phyloP scores from a whole-genome alignment of 768 basidiomycete genomes.

The Gloeostereum incarnatum region DNA sequence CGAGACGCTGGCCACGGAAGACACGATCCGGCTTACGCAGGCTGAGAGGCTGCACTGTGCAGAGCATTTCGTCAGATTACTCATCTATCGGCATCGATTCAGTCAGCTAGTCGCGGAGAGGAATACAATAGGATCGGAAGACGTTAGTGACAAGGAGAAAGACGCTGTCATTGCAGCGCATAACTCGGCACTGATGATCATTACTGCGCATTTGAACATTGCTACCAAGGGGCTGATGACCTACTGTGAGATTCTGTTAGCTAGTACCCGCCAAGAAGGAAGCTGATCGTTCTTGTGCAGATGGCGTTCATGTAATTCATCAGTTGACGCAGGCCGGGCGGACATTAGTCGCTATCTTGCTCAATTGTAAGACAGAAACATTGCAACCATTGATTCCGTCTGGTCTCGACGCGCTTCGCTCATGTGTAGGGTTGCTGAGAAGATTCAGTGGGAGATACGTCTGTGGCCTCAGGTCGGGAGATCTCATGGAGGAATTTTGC shows the following conservation, averaged over 20 bases:
- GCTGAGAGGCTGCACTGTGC: slow-evolving; percentile 80
- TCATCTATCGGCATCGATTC: slow-evolving; percentile 85
- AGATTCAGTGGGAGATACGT: slow-evolving; percentile 90
- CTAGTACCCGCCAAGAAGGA: neutral
- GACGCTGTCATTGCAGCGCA: slow-evolving; percentile 75
- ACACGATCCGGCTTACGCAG: slow-evolving; percentile 86
- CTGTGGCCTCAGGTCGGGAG: slow-evolving; percentile 84
- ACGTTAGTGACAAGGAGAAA: slow-evolving; percentile 60
- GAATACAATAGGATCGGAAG: slow-evolving; percentile 38
- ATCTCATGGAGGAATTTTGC: slow-evolving; percentile 94
- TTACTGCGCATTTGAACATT: slow-evolving; percentile 75
- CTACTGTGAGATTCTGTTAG: slow-evolving; percentile 57
- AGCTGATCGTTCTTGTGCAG: slow-evolving; percentile 26
- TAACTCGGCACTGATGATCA: slow-evolving; percentile 70
- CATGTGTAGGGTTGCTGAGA: slow-evolving; percentile 80
- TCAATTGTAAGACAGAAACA: slow-evolving; percentile 79
- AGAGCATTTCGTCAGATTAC: slow-evolving; percentile 79
- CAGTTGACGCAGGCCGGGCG: slow-evolving; percentile 91
- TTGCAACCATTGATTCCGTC: slow-evolving; percentile 72
- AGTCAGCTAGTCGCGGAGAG: slow-evolving; percentile 70
- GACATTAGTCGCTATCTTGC: slow-evolving; percentile 77
- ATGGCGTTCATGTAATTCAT: slow-evolving; percentile 93
- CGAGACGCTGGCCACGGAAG: slow-evolving; percentile 75
- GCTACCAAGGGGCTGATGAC: slow-evolving; percentile 90
- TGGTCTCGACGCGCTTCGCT: slow-evolving; percentile 76